These are phyloP conservation scores for Coemansia sp. DNA, from an alignment of 192 early-diverging fungal genomes.

Conservation along the genomic window DNA sequence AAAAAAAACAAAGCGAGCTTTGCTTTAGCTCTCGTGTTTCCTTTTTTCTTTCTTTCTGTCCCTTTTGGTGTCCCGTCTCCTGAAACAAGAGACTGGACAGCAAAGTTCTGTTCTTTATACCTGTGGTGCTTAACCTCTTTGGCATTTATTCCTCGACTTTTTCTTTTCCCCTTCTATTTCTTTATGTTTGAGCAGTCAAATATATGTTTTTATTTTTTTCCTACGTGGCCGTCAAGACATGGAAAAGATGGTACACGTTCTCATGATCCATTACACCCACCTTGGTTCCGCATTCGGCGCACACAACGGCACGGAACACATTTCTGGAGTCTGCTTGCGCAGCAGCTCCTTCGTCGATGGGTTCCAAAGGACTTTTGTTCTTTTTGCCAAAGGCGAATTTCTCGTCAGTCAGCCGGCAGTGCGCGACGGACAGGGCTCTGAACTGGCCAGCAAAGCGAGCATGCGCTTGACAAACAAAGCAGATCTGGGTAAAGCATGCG, in stretches of 20 bases:
- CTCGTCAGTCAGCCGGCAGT: constrained; percentile 19
- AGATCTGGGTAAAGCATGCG: constrained; percentile 43
- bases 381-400: constrained; percentile 20
- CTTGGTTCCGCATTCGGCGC: constrained; percentile 29
- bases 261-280: constrained; percentile 35
- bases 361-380: constrained; percentile 13
- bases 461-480: constrained; percentile 46
- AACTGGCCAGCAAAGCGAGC: constrained; percentile 31
- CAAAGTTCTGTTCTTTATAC: too few relatives aligned
- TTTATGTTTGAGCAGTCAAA: not conserved
- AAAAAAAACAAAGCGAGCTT: too few relatives aligned
- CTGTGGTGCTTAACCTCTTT: not conserved
- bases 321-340: not conserved
- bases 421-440: constrained; percentile 23
- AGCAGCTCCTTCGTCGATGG: not conserved
- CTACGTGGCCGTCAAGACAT: constrained; percentile 21
- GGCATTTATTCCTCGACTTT: not conserved
- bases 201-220: not conserved
- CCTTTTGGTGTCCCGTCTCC: too few relatives aligned
- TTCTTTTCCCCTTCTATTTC: not conserved
- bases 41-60: too few relatives aligned
- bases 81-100: too few relatives aligned
- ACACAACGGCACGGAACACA: constrained; percentile 28
- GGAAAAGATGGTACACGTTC: constrained; percentile 37
- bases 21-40: too few relatives aligned